These are phyloP conservation scores for Medicago arabica DNA, from an alignment of 306 rosid genomes.

Conservation along the genomic window DNA sequence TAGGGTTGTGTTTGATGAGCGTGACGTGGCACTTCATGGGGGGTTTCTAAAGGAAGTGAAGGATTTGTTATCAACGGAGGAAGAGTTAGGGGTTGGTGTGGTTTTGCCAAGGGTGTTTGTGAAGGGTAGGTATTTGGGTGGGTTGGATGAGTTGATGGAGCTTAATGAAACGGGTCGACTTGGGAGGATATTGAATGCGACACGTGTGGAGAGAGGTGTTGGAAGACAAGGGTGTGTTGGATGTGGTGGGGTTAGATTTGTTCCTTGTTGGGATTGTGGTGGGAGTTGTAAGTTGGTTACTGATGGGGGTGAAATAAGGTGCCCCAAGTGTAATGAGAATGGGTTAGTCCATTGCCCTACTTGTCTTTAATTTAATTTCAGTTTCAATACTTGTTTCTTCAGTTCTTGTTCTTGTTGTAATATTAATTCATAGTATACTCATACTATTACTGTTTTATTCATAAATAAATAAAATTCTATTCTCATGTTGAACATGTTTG, in stretches of 20 bases:
- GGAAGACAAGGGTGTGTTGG: constrained; percentile 70
- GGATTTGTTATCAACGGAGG: constrained; percentile 40
- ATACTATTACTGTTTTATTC: background rate
- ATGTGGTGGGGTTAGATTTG: constrained; percentile 85
- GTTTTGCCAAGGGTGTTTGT: constrained; percentile 73
- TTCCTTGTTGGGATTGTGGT: constrained; percentile 84
- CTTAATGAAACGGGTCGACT: constrained; percentile 74
- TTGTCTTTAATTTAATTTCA: constrained; percentile 47
- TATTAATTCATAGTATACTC: background rate
- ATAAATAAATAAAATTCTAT: background rate
- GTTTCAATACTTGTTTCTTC: background rate
- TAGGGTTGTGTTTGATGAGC: constrained; percentile 72
- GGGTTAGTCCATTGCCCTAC: constrained; percentile 74
- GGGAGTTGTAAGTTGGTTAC: constrained; percentile 72
- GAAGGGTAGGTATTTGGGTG: constrained; percentile 87
- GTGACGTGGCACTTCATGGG: constrained; percentile 87
- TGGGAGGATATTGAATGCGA: constrained; percentile 56
- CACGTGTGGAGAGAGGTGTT: constrained; percentile 71
- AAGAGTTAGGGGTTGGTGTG: constrained; percentile 4
- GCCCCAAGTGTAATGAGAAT: constrained; percentile 76
- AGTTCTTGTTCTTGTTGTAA: background rate
- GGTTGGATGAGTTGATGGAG: constrained; percentile 61
- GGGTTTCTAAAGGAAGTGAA: constrained; percentile 68
- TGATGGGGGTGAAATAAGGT: constrained; percentile 45
- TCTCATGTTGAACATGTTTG: background rate